Percentiles rank a stretch among this genome's conserved stretches.
Evolutionary conservation across 768 basidiomycete species (phyloP).

Genomic region (Coprinellus aureogranulatus): DNA sequence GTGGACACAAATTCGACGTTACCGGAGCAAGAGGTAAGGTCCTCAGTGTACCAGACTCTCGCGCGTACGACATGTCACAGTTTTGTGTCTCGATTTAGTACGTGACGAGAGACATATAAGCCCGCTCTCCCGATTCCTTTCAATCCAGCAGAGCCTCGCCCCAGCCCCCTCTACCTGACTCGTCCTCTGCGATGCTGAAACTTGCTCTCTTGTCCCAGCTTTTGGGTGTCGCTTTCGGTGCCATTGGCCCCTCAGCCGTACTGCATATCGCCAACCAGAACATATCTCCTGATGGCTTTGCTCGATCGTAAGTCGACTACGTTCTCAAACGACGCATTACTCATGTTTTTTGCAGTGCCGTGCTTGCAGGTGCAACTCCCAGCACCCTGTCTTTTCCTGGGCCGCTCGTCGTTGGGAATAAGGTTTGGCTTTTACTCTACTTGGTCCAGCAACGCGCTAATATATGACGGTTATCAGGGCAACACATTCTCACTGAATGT

Average conservation of each 20-base stretch:
- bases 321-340: conserved; percentile 41
- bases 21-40: neutral
- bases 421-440: no score
- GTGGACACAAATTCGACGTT: neutral
- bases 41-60: neutral
- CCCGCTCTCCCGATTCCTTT: conserved; percentile 47
- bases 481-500: conserved; percentile 46
- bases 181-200: conserved; percentile 20
- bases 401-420: conserved; percentile 11
- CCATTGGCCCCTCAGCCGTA: conserved; percentile 42
- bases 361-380: conserved; percentile 12
- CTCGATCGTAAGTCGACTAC: conserved; percentile 32
- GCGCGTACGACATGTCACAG: neutral
- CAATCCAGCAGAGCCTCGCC: conserved; percentile 49
- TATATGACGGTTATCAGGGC: conserved; percentile 30
- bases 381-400: conserved; percentile 10
- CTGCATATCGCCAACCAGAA: conserved; percentile 32
- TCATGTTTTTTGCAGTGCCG: conserved; percentile 27
- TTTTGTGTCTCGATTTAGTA: neutral
- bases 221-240: conserved; percentile 22
- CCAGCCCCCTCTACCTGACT: conserved; percentile 26
- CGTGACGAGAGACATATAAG: neutral
- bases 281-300: conserved; percentile 39
- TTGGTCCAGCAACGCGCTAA: no score
- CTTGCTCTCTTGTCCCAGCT: neutral